Conservation (phyloP, 2,329 filamentous ascomycete species). For the Fusarium sp. region DNA sequence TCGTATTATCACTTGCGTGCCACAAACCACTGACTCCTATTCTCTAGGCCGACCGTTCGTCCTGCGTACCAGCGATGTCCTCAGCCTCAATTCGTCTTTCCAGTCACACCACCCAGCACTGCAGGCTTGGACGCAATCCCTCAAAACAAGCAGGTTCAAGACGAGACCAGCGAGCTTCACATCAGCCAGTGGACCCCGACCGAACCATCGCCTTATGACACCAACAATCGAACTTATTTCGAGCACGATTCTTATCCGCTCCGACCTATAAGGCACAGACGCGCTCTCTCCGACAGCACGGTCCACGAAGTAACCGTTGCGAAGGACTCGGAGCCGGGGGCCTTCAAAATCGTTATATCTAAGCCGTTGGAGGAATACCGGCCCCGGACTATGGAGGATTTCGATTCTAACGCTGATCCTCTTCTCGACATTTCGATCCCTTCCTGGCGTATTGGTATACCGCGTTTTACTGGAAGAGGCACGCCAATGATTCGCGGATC, state of each 20-base stretch:
- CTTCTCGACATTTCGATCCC: constrained; percentile 82
- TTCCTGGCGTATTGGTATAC: constrained; percentile 84
- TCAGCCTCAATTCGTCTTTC: constrained; percentile 71
- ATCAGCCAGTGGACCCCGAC: constrained; percentile 59
- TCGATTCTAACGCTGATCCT: constrained; percentile 60
- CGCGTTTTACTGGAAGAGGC: constrained; percentile 81
- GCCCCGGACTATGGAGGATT: constrained; percentile 72
- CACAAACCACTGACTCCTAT: constrained; percentile 39
- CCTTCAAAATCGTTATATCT: constrained; percentile 84
- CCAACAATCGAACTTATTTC: constrained; percentile 50
- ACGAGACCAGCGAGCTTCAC: constrained; percentile 48
- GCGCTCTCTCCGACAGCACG: constrained; percentile 82
- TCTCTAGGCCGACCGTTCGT: constrained; percentile 68
- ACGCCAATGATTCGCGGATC: constrained; percentile 84
- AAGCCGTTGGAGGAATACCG: constrained; percentile 71
- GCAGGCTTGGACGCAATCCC: constrained; percentile 65
- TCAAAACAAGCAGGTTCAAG: constrained; percentile 45
- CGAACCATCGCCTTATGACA: constrained; percentile 54
- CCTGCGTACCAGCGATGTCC: constrained; percentile 72
- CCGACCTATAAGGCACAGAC: constrained; percentile 60
- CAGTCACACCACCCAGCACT: constrained; percentile 70
- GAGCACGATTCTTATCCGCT: constrained; percentile 39
- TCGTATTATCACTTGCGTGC: constrained; percentile 32
- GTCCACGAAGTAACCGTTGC: constrained; percentile 71
- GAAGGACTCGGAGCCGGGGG: constrained; percentile 71